phyloP scores from a whole-genome alignment of 306 rosid genomes.

The Sesbania bispinosa region DNA sequence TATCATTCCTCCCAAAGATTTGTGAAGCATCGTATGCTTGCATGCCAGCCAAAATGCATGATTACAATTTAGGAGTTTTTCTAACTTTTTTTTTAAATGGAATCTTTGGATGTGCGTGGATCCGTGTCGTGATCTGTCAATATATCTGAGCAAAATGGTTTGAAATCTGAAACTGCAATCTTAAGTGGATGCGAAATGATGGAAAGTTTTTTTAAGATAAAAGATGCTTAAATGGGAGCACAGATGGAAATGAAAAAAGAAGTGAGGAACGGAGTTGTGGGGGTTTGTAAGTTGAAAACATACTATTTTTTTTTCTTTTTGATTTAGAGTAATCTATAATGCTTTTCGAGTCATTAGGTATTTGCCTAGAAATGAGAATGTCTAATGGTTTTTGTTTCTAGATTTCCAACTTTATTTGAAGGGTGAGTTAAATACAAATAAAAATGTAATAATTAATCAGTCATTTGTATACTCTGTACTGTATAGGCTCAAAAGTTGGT shows the following conservation, averaged over 20 bases:
- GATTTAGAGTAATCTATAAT: neutral
- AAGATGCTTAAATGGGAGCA: neutral
- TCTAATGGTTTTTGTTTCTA: neutral
- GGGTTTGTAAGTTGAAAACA: neutral
- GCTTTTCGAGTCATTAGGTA: neutral
- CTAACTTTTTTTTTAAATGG: neutral
- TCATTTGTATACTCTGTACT: neutral
- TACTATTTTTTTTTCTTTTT: neutral
- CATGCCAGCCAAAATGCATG: too few relatives aligned
- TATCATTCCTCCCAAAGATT: too few relatives aligned
- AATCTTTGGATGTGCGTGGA: neutral
- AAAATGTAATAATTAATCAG: neutral
- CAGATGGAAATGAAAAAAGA: neutral
- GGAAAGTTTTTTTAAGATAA: neutral
- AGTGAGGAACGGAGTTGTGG: neutral
- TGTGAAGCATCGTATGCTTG: too few relatives aligned
- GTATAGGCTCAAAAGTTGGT: too few relatives aligned
- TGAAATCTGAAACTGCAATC: neutral
- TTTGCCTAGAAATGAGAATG: slow-evolving; percentile 1
- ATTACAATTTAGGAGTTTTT: neutral
- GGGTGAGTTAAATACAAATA: neutral
- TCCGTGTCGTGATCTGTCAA: slow-evolving; percentile 4
- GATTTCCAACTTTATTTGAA: neutral
- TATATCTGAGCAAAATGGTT: neutral
- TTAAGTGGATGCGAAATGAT: neutral